A percentile compares a stretch with the other conserved stretches of the same genome.
These are phyloP conservation scores for Magnaporthales sp. DNA, from an alignment of 2,329 filamentous ascomycete species.

Conservation along the genomic window DNA sequence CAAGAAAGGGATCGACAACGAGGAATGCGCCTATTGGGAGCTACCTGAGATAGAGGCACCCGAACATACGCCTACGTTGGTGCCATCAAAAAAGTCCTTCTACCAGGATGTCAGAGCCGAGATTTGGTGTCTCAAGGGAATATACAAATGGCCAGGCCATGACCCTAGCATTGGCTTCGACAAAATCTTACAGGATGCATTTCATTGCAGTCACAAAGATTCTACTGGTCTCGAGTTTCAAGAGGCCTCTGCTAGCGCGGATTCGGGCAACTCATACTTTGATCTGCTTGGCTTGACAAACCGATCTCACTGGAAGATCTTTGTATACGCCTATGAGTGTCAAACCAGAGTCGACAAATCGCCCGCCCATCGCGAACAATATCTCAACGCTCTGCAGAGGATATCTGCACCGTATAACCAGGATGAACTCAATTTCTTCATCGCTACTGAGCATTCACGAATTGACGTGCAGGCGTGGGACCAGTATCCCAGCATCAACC, in stretches of 20 bases:
- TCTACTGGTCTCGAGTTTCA: background rate
- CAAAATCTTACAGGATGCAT: constrained; percentile 9
- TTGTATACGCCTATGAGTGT: constrained; percentile 18
- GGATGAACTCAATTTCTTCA: constrained; percentile 2
- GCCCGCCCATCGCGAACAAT: constrained; percentile 9
- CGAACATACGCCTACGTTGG: constrained; percentile 20
- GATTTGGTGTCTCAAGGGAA: constrained; percentile 14
- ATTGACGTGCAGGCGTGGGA: background rate
- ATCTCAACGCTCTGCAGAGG: constrained; percentile 11
- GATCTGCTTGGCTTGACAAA: constrained; percentile 14
- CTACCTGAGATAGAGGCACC: constrained; percentile 12
- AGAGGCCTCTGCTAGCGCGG: background rate
- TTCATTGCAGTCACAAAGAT: constrained; percentile 8
- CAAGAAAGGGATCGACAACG: constrained; percentile 26
- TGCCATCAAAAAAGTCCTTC: constrained; percentile 34
- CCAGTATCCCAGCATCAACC: background rate
- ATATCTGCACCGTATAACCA: constrained; percentile 8
- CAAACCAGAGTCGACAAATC: constrained; percentile 8
- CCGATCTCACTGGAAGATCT: constrained; percentile 15
- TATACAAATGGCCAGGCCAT: background rate
- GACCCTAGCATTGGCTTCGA: background rate
- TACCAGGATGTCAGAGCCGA: constrained; percentile 41
- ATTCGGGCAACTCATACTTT: constrained; percentile 9
- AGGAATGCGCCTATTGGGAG: constrained; percentile 30
- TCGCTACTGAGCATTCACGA: constrained; percentile 3